phyloP scores from a whole-genome alignment of 352 stramenopile species.

The Poterioochromonas sp. region DNA sequence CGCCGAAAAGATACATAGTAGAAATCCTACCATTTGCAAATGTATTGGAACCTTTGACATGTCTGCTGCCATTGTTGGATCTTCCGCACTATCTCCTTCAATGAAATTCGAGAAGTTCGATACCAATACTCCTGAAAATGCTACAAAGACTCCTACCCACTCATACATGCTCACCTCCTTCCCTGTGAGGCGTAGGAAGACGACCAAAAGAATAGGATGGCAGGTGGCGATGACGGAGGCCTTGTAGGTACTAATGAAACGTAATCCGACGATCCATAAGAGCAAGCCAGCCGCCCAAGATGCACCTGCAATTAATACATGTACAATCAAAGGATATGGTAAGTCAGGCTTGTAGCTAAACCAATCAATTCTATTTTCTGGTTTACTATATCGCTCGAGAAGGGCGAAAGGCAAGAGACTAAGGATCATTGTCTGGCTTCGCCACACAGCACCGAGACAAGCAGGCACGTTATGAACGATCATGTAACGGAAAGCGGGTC shows the following conservation, averaged over 20 bases:
- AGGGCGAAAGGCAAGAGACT: neutral
- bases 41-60: neutral
- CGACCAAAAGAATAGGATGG: neutral
- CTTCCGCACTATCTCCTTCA: neutral
- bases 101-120: neutral
- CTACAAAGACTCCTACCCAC: neutral
- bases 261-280: neutral
- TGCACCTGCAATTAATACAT: neutral
- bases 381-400: neutral
- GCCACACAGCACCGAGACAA: neutral
- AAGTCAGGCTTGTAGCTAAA: conserved; percentile 9
- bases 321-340: neutral
- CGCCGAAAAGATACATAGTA: neutral
- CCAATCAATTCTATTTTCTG: neutral
- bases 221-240: neutral
- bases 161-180: neutral
- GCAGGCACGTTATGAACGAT: neutral
- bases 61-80: no score
- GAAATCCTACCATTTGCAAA: neutral
- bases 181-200: neutral
- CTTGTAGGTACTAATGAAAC: neutral
- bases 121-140: neutral
- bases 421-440: conserved; percentile 3
- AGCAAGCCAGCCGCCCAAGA: neutral
- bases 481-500: conserved; percentile 20